Evolutionary conservation across 108 stramenopile species (phyloP), one percentile per base, ranked within the genome.

Genomic region (Cyclotella sp.): DNA sequence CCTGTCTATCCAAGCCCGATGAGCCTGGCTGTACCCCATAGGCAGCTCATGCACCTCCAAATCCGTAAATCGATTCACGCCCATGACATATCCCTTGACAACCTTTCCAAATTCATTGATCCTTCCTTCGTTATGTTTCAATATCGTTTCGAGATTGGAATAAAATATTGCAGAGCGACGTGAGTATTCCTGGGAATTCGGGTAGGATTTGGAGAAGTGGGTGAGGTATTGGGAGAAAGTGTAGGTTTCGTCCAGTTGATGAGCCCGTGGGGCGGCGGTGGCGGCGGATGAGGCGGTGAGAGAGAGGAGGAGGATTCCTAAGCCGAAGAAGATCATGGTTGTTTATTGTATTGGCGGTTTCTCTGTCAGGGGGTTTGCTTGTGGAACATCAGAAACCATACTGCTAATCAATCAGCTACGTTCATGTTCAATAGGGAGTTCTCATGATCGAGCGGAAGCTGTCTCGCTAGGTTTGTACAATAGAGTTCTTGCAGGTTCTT

Each of bases 1-100:
- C 71, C 51, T 15, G n/a, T 30, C 49, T n/a, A 59, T 77, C 57
- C 47, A 73, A 14, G 62, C 57, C 21, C 46, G 47, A 45, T 72
- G 69, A 8, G 24, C 9, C 82, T 88, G 88, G 61, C 89, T 79
- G 65, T 89, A 88, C 13, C 89, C 89, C 40, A 67, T 65, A 0
- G 83, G 87, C 11, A 93, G 27, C 53, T 91, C 93, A n/a, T 80
- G 27, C 5, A 27, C 43, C 16, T 82, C 68, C 42, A 79, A 30
- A 52, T 95, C 94, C 16, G 89, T 81, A 61, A 90, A 91, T 18
- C 82, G 63, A 52, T 95, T 93, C 14, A 92, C 54, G 10, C 88
- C 92, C 85, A 90, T 73, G 15, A 52, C 64, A 57, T 80, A 81
- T 4, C 60, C 65, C 9, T 66, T 43, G 9, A 68, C 63, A 1